Percentiles rank a stretch among this genome's conserved stretches.
phyloP scores from a whole-genome alignment of 2,329 filamentous ascomycete species.

The Parastagonospora avenae region DNA sequence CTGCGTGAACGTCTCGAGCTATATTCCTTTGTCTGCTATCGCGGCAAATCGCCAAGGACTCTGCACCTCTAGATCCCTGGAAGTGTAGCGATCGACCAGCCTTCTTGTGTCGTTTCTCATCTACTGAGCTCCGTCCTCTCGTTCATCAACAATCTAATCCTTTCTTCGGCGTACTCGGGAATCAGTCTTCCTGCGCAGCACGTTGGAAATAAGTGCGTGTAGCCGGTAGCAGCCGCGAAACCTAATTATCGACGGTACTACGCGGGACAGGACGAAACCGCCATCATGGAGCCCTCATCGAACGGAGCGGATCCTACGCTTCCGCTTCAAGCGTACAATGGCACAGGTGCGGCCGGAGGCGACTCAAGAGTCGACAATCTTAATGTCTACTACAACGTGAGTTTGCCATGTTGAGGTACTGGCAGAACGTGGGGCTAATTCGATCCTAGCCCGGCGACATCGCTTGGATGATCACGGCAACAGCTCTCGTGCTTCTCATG shows the following conservation, averaged over 20 bases:
- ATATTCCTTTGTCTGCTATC: conserved; percentile 19
- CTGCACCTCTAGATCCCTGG: conserved; percentile 24
- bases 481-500: conserved; percentile 87
- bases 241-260: conserved; percentile 1
- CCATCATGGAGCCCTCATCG: conserved; percentile 35
- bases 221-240: neutral
- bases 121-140: conserved; percentile 28
- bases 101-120: conserved; percentile 14
- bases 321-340: conserved; percentile 57
- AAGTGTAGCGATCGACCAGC: conserved; percentile 26
- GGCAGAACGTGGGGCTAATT: conserved; percentile 32
- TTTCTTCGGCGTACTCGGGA: neutral
- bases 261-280: conserved; percentile 6
- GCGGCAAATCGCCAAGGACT: conserved; percentile 29
- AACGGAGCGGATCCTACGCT: conserved; percentile 37
- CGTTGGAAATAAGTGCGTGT: neutral
- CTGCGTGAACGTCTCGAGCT: neutral
- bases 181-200: conserved; percentile 1
- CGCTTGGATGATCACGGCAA: conserved; percentile 76
- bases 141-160: conserved; percentile 15
- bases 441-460: conserved; percentile 73
- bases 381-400: conserved; percentile 83
- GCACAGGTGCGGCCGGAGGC: conserved; percentile 68
- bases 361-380: conserved; percentile 71
- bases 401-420: conserved; percentile 27